Conservation (phyloP, 495 filamentous ascomycete genomes). For the Tuber brumale region DNA sequence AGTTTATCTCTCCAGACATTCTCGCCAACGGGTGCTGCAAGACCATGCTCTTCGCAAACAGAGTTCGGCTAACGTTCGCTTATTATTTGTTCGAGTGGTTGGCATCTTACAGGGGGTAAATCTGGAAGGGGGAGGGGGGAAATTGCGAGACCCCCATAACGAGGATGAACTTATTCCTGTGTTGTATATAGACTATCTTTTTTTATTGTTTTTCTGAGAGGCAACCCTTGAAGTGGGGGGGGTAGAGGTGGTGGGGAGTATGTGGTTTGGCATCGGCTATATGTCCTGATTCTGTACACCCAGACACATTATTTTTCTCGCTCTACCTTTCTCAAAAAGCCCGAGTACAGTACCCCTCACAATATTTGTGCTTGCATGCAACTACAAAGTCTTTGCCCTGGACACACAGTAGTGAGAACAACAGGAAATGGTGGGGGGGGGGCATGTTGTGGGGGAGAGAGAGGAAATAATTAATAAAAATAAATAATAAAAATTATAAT, state of each 20-base stretch:
- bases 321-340: neutral
- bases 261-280: neutral
- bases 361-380: neutral
- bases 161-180: neutral
- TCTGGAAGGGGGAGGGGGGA: neutral
- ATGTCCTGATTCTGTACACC: neutral
- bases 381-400: neutral
- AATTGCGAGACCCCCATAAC: neutral
- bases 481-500: neutral
- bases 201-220: neutral
- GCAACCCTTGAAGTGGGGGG: neutral
- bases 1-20: neutral
- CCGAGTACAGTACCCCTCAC: neutral
- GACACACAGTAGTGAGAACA: neutral
- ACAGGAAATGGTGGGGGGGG: neutral
- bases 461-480: neutral
- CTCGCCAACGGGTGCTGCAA: neutral
- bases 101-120: neutral
- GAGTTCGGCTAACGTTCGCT: constrained; percentile 1
- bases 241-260: neutral
- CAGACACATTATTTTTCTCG: neutral
- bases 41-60: neutral
- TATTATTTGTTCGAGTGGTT: neutral
- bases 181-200: neutral
- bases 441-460: neutral